Base-by-base conservation (phyloP, 208 protist species). In the Acanthamoeba sp. region DNA sequence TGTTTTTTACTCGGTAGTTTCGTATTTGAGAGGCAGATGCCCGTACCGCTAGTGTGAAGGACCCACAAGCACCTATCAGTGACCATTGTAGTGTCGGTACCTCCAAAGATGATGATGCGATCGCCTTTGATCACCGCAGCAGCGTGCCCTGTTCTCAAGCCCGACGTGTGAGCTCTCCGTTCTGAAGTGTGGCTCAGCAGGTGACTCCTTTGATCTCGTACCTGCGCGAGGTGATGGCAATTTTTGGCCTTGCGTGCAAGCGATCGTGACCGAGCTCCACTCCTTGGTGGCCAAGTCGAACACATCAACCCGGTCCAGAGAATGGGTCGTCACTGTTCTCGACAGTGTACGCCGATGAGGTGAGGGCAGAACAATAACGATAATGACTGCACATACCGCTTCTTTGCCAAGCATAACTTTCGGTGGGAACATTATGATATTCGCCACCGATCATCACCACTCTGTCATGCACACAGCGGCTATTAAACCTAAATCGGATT, bases 391-490 rank as follows among this genome's bases (percentile, higher is more conserved):
- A n/a, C n/a, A n/a, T n/a, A n/a, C n/a, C n/a, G n/a, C n/a, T n/a
- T n/a, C n/a, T n/a, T n/a, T n/a, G n/a, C n/a, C n/a, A n/a, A n/a
- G n/a, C n/a, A n/a, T n/a, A n/a, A n/a, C n/a, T n/a, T n/a, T n/a
- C n/a, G n/a, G n/a, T n/a, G n/a, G n/a, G n/a, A n/a, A n/a, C n/a
- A n/a, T n/a, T n/a, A n/a, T 38, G 5, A 3, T 80, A 16, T 6
- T 82, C 38, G 40, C 73, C 73, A 50, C 73, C 73, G 27, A 82
- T 12, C 40, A 82, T 42, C 73, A 82, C 73, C 20, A 82, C 73
- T 3, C 73, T 42, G 36, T 69, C n/a, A 24, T 82, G 4, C 69
- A 78, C n/a, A n/a, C n/a, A n/a, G n/a, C n/a, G n/a, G n/a, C n/a
- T n/a, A n/a, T n/a, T n/a, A n/a, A 62, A 12, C 55, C 22, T 22